Evolutionary conservation across 139 green algal species (phyloP).

Genomic region (Pleodorina starrii): DNA sequence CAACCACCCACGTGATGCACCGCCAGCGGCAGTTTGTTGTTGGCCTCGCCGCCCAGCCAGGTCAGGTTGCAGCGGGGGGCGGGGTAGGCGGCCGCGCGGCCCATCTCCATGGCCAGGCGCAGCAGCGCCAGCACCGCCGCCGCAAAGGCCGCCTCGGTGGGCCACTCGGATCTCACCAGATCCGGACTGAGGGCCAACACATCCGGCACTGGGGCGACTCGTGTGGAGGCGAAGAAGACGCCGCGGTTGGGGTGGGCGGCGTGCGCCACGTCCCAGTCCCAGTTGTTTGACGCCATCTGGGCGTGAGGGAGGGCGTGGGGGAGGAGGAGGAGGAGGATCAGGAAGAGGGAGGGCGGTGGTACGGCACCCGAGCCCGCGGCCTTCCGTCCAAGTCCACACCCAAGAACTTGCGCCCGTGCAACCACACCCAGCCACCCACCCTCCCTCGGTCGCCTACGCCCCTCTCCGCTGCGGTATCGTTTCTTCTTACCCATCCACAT

Average conservation of each 20-base stretch:
- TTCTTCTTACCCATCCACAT: too few relatives aligned
- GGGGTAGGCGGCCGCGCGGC: constrained; percentile 10
- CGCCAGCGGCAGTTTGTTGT: constrained; percentile 28
- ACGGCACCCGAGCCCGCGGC: too few relatives aligned
- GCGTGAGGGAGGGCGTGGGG: neutral
- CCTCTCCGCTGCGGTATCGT: neutral
- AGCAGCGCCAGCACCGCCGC: constrained; percentile 3
- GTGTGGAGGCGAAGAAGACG: constrained; percentile 49
- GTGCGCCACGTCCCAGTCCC: constrained; percentile 55
- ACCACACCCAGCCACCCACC: too few relatives aligned
- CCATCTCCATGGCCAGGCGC: constrained; percentile 42
- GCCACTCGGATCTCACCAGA: neutral
- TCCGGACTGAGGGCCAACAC: neutral
- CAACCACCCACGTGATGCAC: neutral
- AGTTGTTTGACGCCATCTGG: constrained; percentile 35
- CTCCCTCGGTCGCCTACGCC: neutral
- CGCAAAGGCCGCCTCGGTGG: neutral
- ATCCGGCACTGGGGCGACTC: neutral
- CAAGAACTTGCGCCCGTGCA: too few relatives aligned
- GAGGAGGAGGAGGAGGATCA: neutral
- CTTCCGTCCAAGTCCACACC: too few relatives aligned
- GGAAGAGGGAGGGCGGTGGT: too few relatives aligned
- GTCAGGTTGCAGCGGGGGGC: constrained; percentile 35
- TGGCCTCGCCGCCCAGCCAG: neutral
- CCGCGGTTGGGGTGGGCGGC: constrained; percentile 10